Base-by-base conservation (phyloP, 345 rosid species). In the Gossypium sturtianum region DNA sequence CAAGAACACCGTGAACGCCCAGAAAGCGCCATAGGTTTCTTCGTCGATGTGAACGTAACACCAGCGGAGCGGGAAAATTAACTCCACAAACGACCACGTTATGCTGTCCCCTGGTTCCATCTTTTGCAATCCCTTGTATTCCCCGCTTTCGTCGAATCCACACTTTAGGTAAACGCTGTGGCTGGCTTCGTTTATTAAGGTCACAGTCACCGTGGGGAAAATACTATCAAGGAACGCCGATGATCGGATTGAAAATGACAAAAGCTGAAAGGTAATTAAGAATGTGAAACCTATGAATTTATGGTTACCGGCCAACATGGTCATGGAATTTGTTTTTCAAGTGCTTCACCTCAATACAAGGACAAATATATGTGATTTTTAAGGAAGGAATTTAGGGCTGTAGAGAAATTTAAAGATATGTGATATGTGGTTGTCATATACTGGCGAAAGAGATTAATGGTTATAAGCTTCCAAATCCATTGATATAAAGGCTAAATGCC, bases 121-220 rank as follows among this genome's bases (percentile, higher is more conserved):
- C 43, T 16, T 68, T 4, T 49, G 15, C 11, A 68, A 27, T 5
- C 0, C n/a, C 43, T 27, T 27, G 72, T 1, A 10, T 10, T 34
- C 4, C 20, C 8, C 9, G 8, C n/a, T 25, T 2, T 23, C 38
- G 41, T 68, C 45, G 7, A 68, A 68, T 9, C 72, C 72, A 44
- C 72, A 68, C 72, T 25, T 49, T 0, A 68, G 25, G 17, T 51
- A 68, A 68, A 68, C 59, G 58, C 20, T 49, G 72, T 68, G 72
- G 22, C 17, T 16, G 44, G 72, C 72, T 25, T 68, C 72, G 12
- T 49, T 68, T 16, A 15, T 16, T 9, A 68, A 25, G 44, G 44
- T 3, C 3, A 68, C 72, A 23, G 34, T 68, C 58, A 68, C 72
- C 11, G 12, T 49, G 2, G 72, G 72, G 2, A 68, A 68, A 9